Evolutionary conservation across 2,329 filamentous ascomycete genomes (phyloP).

Genomic region (Sclerotinia trifoliorum): DNA sequence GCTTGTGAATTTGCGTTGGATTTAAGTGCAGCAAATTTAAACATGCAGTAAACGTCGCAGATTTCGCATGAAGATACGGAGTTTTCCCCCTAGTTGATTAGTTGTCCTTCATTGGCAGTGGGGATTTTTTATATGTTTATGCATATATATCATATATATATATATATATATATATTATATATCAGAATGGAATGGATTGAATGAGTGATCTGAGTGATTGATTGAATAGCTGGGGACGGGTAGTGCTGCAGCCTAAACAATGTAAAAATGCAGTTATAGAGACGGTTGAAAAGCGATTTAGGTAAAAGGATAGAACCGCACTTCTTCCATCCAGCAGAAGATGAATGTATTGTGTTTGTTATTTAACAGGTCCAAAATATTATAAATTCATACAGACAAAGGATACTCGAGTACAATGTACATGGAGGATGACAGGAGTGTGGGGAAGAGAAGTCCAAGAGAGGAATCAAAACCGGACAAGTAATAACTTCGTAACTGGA

Average conservation of each 20-base stretch:
- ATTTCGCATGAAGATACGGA: slow-evolving; percentile 19
- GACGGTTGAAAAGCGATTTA: neutral
- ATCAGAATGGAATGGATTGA: neutral
- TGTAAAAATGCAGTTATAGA: neutral
- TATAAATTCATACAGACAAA: neutral
- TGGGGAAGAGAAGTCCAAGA: neutral
- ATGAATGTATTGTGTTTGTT: neutral
- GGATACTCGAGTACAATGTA: too few species aligned
- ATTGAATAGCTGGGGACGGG: neutral
- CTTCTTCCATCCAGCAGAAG: slow-evolving; percentile 4
- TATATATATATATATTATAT: too few species aligned
- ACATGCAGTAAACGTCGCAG: slow-evolving; percentile 18
- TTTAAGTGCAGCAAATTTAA: slow-evolving; percentile 16
- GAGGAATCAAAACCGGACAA: neutral
- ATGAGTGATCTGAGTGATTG: neutral
- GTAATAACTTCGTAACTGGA: neutral
- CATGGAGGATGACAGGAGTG: neutral
- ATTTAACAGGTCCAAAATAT: too few species aligned
- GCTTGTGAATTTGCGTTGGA: slow-evolving; percentile 20
- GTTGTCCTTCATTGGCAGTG: slow-evolving; percentile 17
- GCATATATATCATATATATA: neutral
- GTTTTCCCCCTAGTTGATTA: slow-evolving; percentile 14
- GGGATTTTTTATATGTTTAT: neutral
- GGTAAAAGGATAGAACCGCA: neutral
- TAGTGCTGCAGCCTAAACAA: neutral